Evolutionary conservation across 345 rosid genomes (phyloP).

Genomic region (Bretschneidera sinensis): DNA sequence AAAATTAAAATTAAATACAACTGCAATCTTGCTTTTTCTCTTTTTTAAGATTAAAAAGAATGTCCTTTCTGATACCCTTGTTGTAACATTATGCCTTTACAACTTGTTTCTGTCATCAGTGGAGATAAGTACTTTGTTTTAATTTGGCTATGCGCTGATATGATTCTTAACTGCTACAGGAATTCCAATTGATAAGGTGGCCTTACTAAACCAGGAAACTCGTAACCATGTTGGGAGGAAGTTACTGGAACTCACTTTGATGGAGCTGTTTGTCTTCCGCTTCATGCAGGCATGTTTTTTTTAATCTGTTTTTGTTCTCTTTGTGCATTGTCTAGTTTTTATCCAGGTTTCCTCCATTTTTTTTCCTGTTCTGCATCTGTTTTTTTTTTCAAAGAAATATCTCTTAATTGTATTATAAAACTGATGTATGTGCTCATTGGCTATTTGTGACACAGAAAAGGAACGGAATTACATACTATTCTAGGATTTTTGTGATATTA

Average conservation of each 20-base stretch:
- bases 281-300: slow-evolving; percentile 68
- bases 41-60: no score
- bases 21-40: no score
- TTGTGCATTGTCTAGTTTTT: no score
- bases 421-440: background rate
- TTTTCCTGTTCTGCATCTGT: background rate
- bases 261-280: slow-evolving; percentile 81
- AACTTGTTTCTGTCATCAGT: no score
- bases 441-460: no score
- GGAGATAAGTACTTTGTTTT: background rate
- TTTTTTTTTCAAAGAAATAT: no score
- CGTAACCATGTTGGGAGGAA: slow-evolving; percentile 77
- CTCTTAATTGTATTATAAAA: background rate
- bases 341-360: background rate
- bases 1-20: no score
- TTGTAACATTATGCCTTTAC: no score
- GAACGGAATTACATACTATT: no score
- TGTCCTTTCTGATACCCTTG: no score
- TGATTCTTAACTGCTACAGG: slow-evolving; percentile 40
- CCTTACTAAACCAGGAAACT: slow-evolving; percentile 64
- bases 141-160: slow-evolving; percentile 7
- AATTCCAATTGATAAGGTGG: slow-evolving; percentile 85
- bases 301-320: no score
- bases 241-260: slow-evolving; percentile 78
- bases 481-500: no score